phyloP scores from a whole-genome alignment of 129 eudicot genomes.

The Tagetes erecta region DNA sequence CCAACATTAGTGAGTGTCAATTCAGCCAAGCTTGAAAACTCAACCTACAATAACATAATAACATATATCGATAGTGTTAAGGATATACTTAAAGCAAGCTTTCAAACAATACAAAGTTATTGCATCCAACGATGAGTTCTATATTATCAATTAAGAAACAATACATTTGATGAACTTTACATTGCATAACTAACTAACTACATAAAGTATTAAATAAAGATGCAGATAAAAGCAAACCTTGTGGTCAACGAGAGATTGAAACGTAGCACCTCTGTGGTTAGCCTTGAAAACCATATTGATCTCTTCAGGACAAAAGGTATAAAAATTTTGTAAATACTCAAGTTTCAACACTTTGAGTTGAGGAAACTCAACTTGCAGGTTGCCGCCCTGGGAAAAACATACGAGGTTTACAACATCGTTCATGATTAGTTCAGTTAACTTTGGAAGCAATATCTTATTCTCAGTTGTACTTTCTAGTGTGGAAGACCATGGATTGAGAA shows the following conservation, averaged over 20 bases:
- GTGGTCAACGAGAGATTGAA: constrained; percentile 33
- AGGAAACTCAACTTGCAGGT: constrained; percentile 39
- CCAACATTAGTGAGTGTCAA: constrained; percentile 30
- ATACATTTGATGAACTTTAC: too few species aligned
- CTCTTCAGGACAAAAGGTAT: constrained; percentile 42
- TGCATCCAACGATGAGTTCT: too few species aligned
- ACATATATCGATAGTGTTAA: constrained; percentile 22
- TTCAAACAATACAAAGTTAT: neutral
- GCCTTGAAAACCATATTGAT: constrained; percentile 25
- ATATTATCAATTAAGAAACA: too few species aligned
- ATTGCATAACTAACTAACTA: too few species aligned
- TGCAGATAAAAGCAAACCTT: constrained; percentile 29
- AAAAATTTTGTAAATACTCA: constrained; percentile 33
- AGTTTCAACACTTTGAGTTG: constrained; percentile 32
- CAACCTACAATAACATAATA: constrained; percentile 30
- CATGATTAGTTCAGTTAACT: constrained; percentile 27
- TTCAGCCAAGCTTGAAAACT: constrained; percentile 39
- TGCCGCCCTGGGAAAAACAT: constrained; percentile 37
- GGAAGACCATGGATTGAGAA: constrained; percentile 25
- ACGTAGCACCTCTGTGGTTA: constrained; percentile 10
- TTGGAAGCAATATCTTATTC: constrained; percentile 32
- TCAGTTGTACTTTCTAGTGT: constrained; percentile 10
- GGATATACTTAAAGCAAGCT: neutral
- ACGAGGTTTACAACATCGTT: constrained; percentile 23
- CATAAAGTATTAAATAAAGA: neutral